Conservation (phyloP, 2,329 filamentous ascomycete species). For the Ceratocystis eucalypticola region DNA sequence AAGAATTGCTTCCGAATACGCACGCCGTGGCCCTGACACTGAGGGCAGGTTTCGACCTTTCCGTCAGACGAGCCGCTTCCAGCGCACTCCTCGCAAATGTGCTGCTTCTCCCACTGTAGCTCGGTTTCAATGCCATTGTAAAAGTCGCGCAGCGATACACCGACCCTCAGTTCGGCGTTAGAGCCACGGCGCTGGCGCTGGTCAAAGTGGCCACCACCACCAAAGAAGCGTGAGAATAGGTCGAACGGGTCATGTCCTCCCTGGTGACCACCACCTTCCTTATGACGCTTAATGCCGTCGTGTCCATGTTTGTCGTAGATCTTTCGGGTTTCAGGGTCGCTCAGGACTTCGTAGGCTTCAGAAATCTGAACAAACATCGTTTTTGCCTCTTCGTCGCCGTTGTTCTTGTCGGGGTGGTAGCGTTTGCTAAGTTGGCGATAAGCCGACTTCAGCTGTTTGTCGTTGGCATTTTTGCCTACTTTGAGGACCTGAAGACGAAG, state of each 20-base stretch:
- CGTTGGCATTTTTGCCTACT: slow-evolving; percentile 62
- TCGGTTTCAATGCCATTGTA: slow-evolving; percentile 80
- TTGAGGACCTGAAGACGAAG: slow-evolving; percentile 51
- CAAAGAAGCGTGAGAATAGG: slow-evolving; percentile 92
- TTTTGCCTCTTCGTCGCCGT: slow-evolving; percentile 64
- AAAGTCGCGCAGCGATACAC: slow-evolving; percentile 72
- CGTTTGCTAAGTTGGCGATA: slow-evolving; percentile 90
- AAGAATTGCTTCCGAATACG: slow-evolving; percentile 82
- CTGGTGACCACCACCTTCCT: slow-evolving; percentile 51
- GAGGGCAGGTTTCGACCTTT: slow-evolving; percentile 62
- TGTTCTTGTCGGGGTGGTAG: slow-evolving; percentile 96
- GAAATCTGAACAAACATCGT: slow-evolving; percentile 88
- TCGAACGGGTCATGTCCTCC: slow-evolving; percentile 79
- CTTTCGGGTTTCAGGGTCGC: slow-evolving; percentile 61
- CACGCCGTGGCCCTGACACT: slow-evolving; percentile 70
- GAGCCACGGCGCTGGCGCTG: slow-evolving; percentile 67
- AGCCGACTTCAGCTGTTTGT: slow-evolving; percentile 83
- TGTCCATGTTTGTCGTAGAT: slow-evolving; percentile 93
- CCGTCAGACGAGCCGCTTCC: slow-evolving; percentile 76
- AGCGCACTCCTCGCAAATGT: slow-evolving; percentile 84
- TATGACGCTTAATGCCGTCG: slow-evolving; percentile 74
- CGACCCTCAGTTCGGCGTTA: slow-evolving; percentile 76
- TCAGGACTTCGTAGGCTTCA: slow-evolving; percentile 89
- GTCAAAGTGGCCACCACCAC: slow-evolving; percentile 74
- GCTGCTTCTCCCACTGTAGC: slow-evolving; percentile 86